phyloP scores from a whole-genome alignment of 176 grass and related monocot genomes.

The Eleusine indica region DNA sequence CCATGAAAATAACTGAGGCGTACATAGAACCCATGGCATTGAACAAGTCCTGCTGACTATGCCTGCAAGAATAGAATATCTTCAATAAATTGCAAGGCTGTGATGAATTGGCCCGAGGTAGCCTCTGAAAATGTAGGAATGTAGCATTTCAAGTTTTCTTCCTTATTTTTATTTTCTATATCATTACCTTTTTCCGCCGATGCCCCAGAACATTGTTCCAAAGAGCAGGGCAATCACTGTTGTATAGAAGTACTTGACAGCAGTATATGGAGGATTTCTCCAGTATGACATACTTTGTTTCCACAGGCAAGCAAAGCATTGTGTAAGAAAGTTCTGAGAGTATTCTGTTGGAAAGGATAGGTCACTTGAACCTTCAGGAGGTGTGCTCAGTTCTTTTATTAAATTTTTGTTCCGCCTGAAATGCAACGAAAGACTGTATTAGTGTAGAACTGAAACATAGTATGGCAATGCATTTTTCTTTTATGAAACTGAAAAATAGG shows the following conservation, averaged over 20 bases:
- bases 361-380: constrained; percentile 64
- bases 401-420: constrained; percentile 66
- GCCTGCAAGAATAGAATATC: constrained; percentile 49
- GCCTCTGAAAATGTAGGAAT: not conserved
- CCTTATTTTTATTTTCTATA: constrained; percentile 16
- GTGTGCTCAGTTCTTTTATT: constrained; percentile 69
- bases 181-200: constrained; percentile 69
- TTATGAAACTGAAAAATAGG: constrained; percentile 8
- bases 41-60: constrained; percentile 66
- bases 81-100: constrained; percentile 15
- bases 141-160: not conserved
- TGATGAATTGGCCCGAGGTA: not conserved
- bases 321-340: constrained; percentile 63
- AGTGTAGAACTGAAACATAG: constrained; percentile 20
- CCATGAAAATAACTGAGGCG: constrained; percentile 74
- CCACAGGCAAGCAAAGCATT: constrained; percentile 84
- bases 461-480: not conserved
- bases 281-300: constrained; percentile 87
- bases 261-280: constrained; percentile 93
- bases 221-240: constrained; percentile 68
- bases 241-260: constrained; percentile 84
- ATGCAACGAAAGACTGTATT: constrained; percentile 9
- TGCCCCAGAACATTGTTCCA: constrained; percentile 86
- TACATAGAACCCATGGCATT: constrained; percentile 97
- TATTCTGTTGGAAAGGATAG: constrained; percentile 74